Percentiles rank a stretch among this genome's conserved stretches.
These are phyloP conservation scores for Maudiozyma saulgeensis DNA, from an alignment of 805 yeast genomes.

Conservation along the genomic window DNA sequence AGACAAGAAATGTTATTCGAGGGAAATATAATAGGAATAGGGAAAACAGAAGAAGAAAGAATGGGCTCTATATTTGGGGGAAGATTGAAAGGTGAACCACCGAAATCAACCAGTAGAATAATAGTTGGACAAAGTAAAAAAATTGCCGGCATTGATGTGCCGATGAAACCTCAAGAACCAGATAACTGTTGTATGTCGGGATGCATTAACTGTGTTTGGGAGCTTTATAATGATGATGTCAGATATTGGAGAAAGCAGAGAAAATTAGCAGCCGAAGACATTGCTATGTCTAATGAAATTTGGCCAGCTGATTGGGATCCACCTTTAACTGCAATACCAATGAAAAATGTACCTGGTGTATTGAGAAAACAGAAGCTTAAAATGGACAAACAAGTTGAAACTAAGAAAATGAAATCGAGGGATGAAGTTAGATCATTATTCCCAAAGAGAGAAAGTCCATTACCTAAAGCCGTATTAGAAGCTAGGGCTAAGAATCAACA, in stretches of 20 bases:
- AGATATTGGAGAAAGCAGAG: slow-evolving; percentile 68
- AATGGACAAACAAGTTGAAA: slow-evolving; percentile 2
- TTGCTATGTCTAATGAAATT: slow-evolving; percentile 34
- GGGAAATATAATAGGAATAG: slow-evolving; percentile 27
- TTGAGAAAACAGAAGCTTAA: slow-evolving; percentile 4
- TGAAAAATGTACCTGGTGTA: slow-evolving; percentile 35
- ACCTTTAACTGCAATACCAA: slow-evolving; percentile 35
- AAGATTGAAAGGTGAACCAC: slow-evolving; percentile 42
- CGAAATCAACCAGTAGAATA: slow-evolving; percentile 32
- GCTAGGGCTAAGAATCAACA: slow-evolving; percentile 13
- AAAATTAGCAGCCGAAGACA: slow-evolving; percentile 44
- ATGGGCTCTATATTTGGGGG: slow-evolving; percentile 47
- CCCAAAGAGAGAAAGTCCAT: slow-evolving; percentile 23
- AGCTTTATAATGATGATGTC: slow-evolving; percentile 76
- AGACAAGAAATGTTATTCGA: slow-evolving; percentile 23
- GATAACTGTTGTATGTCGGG: slow-evolving; percentile 98
- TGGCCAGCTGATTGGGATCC: slow-evolving; percentile 66
- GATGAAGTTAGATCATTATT: slow-evolving; percentile 19
- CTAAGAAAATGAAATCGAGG: not conserved
- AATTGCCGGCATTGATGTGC: slow-evolving; percentile 63
- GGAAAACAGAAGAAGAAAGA: slow-evolving; percentile 37
- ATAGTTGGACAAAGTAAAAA: slow-evolving; percentile 9
- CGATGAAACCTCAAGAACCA: slow-evolving; percentile 79
- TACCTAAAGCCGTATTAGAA: slow-evolving; percentile 30
- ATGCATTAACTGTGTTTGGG: slow-evolving; percentile 96